These are phyloP conservation scores for Nigrospora osmanthi DNA, from an alignment of 2,329 filamentous ascomycete genomes.

Conservation along the genomic window DNA sequence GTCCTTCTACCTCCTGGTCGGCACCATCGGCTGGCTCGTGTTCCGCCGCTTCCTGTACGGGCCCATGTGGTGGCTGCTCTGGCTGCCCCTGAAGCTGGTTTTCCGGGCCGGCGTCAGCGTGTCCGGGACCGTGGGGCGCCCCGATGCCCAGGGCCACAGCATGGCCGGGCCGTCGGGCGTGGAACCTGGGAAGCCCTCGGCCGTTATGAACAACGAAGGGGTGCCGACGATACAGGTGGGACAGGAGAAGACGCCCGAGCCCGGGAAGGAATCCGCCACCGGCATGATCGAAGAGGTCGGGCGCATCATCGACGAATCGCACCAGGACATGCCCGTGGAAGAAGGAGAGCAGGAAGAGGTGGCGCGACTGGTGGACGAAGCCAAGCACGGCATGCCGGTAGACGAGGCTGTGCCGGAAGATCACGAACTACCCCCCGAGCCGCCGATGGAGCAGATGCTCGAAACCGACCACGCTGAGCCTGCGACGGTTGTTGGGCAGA, in stretches of 20 bases:
- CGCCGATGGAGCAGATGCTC: not conserved
- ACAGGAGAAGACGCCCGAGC: slow-evolving; percentile 17
- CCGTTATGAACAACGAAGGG: slow-evolving; percentile 26
- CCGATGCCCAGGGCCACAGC: slow-evolving; percentile 17
- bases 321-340: slow-evolving; percentile 5
- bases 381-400: not conserved
- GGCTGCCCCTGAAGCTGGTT: slow-evolving; percentile 66
- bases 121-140: slow-evolving; percentile 40
- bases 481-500: no score
- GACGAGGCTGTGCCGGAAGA: not conserved
- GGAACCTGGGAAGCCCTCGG: slow-evolving; percentile 9
- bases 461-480: not conserved
- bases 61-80: slow-evolving; percentile 82
- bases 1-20: slow-evolving; percentile 72
- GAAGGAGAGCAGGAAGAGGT: not conserved
- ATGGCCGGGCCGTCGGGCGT: slow-evolving; percentile 13
- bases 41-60: slow-evolving; percentile 83
- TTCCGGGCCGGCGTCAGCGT: slow-evolving; percentile 52
- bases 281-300: slow-evolving; percentile 43
- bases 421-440: not conserved
- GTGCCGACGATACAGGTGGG: slow-evolving; percentile 43
- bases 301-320: slow-evolving; percentile 37
- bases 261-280: slow-evolving; percentile 19
- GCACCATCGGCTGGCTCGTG: slow-evolving; percentile 75
- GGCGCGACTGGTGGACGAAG: not conserved